Percentiles rank a stretch among this genome's conserved stretches.
These are phyloP conservation scores for Dothideomycetes sp. DNA, from an alignment of 2,329 filamentous ascomycete genomes.

Conservation along the genomic window DNA sequence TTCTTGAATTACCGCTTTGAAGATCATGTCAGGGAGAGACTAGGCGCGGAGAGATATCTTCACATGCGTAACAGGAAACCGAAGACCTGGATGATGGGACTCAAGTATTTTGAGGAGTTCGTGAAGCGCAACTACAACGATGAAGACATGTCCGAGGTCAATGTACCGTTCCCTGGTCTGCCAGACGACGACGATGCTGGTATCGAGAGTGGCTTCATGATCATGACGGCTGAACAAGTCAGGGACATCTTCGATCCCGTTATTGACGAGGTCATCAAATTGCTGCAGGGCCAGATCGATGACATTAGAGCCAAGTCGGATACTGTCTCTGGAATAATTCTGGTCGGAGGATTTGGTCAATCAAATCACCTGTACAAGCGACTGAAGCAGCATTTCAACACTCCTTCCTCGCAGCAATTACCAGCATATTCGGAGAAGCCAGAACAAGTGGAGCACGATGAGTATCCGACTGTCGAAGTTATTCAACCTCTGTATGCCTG, in stretches of 20 bases:
- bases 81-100: constrained; percentile 66
- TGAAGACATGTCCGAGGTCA: constrained; percentile 59
- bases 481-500: constrained; percentile 68
- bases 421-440: constrained; percentile 54
- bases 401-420: constrained; percentile 27
- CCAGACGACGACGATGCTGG: constrained; percentile 69
- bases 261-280: constrained; percentile 43
- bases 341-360: constrained; percentile 75
- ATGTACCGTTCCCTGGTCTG: constrained; percentile 68
- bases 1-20: constrained; percentile 77
- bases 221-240: constrained; percentile 62
- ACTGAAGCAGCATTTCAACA: constrained; percentile 59
- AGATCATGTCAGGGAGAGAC: constrained; percentile 56
- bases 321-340: constrained; percentile 53
- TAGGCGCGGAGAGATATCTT: constrained; percentile 47
- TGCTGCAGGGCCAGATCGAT: constrained; percentile 38
- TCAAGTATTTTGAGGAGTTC: constrained; percentile 76
- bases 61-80: constrained; percentile 71
- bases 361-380: constrained; percentile 60
- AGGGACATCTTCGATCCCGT: constrained; percentile 54
- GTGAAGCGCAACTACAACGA: constrained; percentile 79
- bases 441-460: constrained; percentile 68
- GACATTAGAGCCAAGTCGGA: constrained; percentile 35
- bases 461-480: constrained; percentile 75
- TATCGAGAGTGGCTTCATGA: constrained; percentile 66